A percentile compares a stretch with the other conserved stretches of the same genome.
Conservation (phyloP, 1,139 yeast genomes). For the Lodderomyces jiufengensis region DNA sequence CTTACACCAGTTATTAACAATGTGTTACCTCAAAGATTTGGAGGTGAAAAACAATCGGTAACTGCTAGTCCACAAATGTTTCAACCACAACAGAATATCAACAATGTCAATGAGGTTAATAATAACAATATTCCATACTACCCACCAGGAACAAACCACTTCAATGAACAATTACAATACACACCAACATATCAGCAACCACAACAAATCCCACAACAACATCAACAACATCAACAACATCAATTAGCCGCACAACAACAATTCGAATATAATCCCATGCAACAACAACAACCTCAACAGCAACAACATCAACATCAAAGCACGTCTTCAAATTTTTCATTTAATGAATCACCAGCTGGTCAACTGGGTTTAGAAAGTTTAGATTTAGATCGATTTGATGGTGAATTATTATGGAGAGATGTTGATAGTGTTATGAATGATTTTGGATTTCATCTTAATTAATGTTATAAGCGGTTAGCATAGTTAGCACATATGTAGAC, state of each 20-base stretch:
- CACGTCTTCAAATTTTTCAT: conserved; percentile 6
- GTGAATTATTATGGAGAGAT: conserved; percentile 82
- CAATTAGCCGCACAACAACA: conserved; percentile 5
- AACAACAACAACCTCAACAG: conserved; percentile 15
- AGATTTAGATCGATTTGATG: conserved; percentile 37
- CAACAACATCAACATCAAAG: conserved; percentile 13
- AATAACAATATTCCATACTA: too few species aligned
- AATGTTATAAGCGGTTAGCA: too few species aligned
- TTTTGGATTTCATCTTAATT: conserved; percentile 81
- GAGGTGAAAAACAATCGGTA: too few species aligned
- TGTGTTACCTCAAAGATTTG: too few species aligned
- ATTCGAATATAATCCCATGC: background rate
- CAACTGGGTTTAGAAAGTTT: conserved; percentile 31
- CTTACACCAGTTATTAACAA: background rate
- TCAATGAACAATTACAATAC: conserved; percentile 3
- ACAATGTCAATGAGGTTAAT: too few species aligned
- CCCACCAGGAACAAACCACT: too few species aligned
- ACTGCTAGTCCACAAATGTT: background rate
- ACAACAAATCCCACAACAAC: conserved; percentile 1
- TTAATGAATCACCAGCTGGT: conserved; percentile 29
- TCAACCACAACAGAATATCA: background rate
- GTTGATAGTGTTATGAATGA: conserved; percentile 92
- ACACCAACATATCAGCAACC: conserved; percentile 1
- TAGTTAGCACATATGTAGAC: too few species aligned
- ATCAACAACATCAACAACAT: conserved; percentile 5